A percentile compares a stretch with the other conserved stretches of the same genome.
Evolutionary conservation across 495 filamentous ascomycete genomes (phyloP).

Genomic region (Aspergillus conjunctus): DNA sequence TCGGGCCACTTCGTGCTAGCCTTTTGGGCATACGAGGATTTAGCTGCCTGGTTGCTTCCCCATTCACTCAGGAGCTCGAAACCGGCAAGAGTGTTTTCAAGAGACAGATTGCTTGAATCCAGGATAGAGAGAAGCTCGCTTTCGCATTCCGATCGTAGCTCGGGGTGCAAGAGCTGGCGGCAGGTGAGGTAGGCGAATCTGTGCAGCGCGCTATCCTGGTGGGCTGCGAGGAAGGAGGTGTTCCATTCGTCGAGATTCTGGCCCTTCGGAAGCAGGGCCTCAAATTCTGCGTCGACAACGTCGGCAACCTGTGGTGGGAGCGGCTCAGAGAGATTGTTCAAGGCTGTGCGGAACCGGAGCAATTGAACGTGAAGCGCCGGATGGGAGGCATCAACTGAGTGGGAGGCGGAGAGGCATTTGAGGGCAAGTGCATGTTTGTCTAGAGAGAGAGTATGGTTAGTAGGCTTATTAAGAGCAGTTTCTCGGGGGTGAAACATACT

Average conservation of each 20-base stretch:
- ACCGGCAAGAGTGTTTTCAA: constrained; percentile 63
- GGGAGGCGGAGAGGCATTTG: constrained; percentile 77
- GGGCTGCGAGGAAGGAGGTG: constrained; percentile 60
- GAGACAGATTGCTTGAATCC: constrained; percentile 51
- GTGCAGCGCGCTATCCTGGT: constrained; percentile 65
- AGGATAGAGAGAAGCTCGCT: constrained; percentile 62
- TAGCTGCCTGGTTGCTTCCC: constrained; percentile 54
- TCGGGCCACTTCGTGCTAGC: constrained; percentile 74
- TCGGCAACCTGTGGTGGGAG: constrained; percentile 63
- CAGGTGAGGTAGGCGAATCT: constrained; percentile 63
- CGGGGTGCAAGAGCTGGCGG: constrained; percentile 60
- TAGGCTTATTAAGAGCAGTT: constrained; percentile 4
- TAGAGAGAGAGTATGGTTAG: constrained; percentile 45
- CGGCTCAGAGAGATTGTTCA: constrained; percentile 55
- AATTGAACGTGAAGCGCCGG: constrained; percentile 78
- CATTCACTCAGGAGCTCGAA: constrained; percentile 62
- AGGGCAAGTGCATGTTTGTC: constrained; percentile 83
- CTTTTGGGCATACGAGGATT: constrained; percentile 60
- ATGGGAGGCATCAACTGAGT: constrained; percentile 66
- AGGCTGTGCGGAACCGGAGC: constrained; percentile 65
- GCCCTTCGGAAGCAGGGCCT: constrained; percentile 56
- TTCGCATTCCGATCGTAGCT: constrained; percentile 57
- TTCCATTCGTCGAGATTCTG: constrained; percentile 68
- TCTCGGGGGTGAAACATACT: constrained; percentile 53
- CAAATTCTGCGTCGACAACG: constrained; percentile 66